Evolutionary conservation across 352 stramenopile genomes (phyloP).

Genomic region (Labyrinthula sp.): DNA sequence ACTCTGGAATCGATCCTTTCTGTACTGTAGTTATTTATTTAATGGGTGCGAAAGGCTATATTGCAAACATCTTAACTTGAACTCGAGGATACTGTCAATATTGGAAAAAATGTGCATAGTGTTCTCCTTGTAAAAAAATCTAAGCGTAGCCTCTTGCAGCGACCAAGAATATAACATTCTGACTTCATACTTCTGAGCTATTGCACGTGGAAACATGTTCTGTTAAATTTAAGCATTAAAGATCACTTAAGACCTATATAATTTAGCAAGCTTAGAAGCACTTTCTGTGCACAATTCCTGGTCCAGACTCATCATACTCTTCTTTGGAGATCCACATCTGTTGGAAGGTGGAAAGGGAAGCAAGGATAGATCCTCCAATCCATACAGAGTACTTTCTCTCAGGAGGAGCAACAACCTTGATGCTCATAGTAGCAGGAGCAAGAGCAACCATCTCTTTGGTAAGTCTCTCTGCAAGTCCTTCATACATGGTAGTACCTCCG

Average conservation of each 20-base stretch:
- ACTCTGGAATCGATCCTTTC: too few species aligned
- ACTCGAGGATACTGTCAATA: too few species aligned
- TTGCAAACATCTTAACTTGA: too few species aligned
- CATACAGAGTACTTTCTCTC: constrained; percentile 72
- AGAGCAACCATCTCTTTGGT: constrained; percentile 61
- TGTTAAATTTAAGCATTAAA: too few species aligned
- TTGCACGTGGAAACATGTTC: too few species aligned
- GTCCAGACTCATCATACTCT: constrained; percentile 90
- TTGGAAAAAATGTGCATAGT: too few species aligned
- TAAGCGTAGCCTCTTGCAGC: too few species aligned
- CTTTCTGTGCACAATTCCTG: constrained; percentile 86
- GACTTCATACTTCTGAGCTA: too few species aligned
- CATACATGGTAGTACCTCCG: constrained; percentile 63
- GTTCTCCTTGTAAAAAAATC: too few species aligned
- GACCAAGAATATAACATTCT: too few species aligned
- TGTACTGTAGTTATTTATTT: too few species aligned
- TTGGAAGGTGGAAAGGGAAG: constrained; percentile 86
- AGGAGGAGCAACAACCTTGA: constrained; percentile 65
- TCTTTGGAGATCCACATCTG: constrained; percentile 96
- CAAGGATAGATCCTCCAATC: constrained; percentile 89
- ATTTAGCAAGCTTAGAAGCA: constrained; percentile 45
- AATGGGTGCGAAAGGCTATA: too few species aligned
- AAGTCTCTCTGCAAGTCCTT: constrained; percentile 58
- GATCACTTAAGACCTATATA: not conserved
- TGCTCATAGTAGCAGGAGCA: constrained; percentile 65